Percentiles rank a stretch among this genome's conserved stretches.
Conservation (phyloP, 257 asterid species). For the Lithospermum erythrorhizon region DNA sequence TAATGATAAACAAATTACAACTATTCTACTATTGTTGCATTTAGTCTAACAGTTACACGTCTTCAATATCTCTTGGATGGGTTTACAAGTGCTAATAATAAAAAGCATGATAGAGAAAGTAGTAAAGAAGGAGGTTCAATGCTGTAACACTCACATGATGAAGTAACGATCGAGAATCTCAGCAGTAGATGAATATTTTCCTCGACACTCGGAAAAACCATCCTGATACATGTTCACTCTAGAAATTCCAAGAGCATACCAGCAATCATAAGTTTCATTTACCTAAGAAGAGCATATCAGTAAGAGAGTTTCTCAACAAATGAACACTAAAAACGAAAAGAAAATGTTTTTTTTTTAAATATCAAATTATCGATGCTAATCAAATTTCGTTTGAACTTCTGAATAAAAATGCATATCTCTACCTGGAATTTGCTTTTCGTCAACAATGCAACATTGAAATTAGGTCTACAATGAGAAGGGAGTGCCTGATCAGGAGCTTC, state of each 20-base stretch:
- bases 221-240: slow-evolving; percentile 58
- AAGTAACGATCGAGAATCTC: slow-evolving; percentile 78
- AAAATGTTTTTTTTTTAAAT: neutral
- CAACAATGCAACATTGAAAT: slow-evolving; percentile 84
- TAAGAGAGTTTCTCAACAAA: neutral
- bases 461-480: slow-evolving; percentile 79
- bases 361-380: too few relatives aligned
- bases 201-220: slow-evolving; percentile 70
- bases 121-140: neutral
- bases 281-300: slow-evolving; percentile 36
- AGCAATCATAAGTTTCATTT: slow-evolving; percentile 81
- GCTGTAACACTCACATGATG: slow-evolving; percentile 52
- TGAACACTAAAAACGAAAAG: slow-evolving; percentile 6
- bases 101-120: neutral
- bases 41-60: too few relatives aligned
- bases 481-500: slow-evolving; percentile 98
- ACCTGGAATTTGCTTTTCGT: slow-evolving; percentile 84
- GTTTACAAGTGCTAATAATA: too few relatives aligned
- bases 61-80: too few relatives aligned
- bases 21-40: too few relatives aligned
- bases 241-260: slow-evolving; percentile 74
- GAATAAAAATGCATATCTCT: slow-evolving; percentile 10
- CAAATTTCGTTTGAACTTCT: neutral
- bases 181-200: slow-evolving; percentile 66
- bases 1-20: too few relatives aligned